Percentiles rank a stretch among this genome's conserved stretches.
Evolutionary conservation across 176 grass and related monocot species (phyloP).

Genomic region (Rhipidocladum racemiflorum): DNA sequence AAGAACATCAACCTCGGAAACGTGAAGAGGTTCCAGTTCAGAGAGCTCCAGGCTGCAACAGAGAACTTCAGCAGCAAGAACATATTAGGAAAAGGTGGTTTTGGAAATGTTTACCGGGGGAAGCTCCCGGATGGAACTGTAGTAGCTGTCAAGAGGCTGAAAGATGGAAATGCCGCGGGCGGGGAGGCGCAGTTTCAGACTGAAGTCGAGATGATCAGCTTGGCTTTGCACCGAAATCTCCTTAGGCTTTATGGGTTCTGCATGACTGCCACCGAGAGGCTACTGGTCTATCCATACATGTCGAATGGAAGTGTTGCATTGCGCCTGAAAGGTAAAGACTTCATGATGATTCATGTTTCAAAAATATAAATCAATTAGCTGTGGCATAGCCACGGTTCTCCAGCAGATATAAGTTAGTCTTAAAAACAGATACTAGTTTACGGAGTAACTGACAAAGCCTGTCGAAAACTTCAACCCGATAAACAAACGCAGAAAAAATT

Average conservation of each 20-base stretch:
- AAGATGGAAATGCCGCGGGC: conserved; percentile 72
- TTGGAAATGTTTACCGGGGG: conserved; percentile 72
- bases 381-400: background rate
- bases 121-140: conserved; percentile 61
- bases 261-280: conserved; percentile 70
- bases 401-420: background rate
- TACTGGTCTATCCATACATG: conserved; percentile 87
- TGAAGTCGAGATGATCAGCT: conserved; percentile 86
- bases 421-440: background rate
- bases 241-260: conserved; percentile 74
- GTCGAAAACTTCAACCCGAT: background rate
- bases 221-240: conserved; percentile 77
- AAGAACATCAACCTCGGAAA: conserved; percentile 62
- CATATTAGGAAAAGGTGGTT: conserved; percentile 73
- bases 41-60: conserved; percentile 76
- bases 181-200: conserved; percentile 78
- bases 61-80: conserved; percentile 79
- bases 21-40: conserved; percentile 68
- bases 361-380: background rate
- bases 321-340: conserved; percentile 64
- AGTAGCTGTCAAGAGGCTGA: conserved; percentile 71
- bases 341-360: background rate
- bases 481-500: background rate
- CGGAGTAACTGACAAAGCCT: background rate
- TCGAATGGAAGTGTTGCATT: conserved; percentile 80